Percentiles rank a stretch among this genome's conserved stretches.
These are phyloP conservation scores for Fraxinus platypoda DNA, from an alignment of 305 asterid genomes.

Conservation along the genomic window DNA sequence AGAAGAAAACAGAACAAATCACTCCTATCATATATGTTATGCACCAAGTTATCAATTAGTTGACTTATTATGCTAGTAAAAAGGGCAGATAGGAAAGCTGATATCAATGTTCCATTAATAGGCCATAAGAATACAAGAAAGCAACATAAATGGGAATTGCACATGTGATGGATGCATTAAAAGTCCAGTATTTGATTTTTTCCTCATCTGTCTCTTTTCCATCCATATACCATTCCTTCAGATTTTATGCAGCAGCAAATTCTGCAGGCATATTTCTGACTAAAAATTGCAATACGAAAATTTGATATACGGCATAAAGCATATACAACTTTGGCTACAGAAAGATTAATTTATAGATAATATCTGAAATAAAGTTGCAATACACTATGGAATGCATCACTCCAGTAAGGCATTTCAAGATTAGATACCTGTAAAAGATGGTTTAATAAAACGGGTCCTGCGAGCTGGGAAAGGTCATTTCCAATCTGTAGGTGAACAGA, in stretches of 20 bases:
- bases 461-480: constrained; percentile 77
- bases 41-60: neutral
- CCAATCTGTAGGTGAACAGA: constrained; percentile 61
- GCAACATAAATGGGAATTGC: neutral
- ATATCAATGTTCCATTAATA: neutral
- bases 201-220: neutral
- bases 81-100: neutral
- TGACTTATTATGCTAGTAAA: neutral
- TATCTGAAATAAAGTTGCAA: neutral
- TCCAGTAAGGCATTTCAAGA: constrained; percentile 2
- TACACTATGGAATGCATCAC: constrained; percentile 7
- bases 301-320: neutral
- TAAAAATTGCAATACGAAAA: neutral
- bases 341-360: neutral
- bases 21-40: neutral
- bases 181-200: neutral
- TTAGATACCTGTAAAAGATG: constrained; percentile 72
- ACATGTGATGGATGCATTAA: neutral
- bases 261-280: neutral
- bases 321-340: neutral
- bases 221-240: neutral
- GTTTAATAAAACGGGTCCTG: constrained; percentile 86
- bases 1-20: neutral
- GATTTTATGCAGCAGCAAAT: neutral
- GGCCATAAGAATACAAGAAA: neutral